Conservation (phyloP, 1,139 yeast genomes). For the Debaryomycetaceae sp. region DNA sequence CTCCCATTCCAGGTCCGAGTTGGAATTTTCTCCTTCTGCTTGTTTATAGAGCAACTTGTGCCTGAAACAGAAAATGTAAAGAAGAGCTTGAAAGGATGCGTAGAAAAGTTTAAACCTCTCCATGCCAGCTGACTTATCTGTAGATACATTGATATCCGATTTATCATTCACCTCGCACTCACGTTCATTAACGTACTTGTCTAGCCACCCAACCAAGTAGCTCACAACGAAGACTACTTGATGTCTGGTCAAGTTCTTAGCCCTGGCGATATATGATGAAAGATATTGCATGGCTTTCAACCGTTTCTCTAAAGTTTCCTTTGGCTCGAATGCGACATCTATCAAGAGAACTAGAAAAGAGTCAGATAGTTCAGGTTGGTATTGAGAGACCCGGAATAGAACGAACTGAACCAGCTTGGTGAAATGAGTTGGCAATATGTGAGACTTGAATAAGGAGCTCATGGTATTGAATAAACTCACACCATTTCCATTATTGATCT, state of each 20-base stretch:
- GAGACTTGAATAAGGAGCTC: slow-evolving; percentile 73
- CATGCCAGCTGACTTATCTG: slow-evolving; percentile 51
- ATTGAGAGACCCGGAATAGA: slow-evolving; percentile 77
- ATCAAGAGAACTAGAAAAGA: slow-evolving; percentile 78
- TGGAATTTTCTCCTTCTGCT: slow-evolving; percentile 8
- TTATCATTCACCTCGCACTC: slow-evolving; percentile 60
- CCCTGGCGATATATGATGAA: slow-evolving; percentile 88
- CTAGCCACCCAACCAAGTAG: slow-evolving; percentile 79
- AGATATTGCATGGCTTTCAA: slow-evolving; percentile 89
- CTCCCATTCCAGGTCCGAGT: slow-evolving; percentile 59
- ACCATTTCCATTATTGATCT: slow-evolving; percentile 59
- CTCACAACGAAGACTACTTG: slow-evolving; percentile 79
- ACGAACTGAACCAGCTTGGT: slow-evolving; percentile 87
- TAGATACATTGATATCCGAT: slow-evolving; percentile 3
- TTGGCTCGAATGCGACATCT: slow-evolving; percentile 71
- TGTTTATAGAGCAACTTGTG: slow-evolving; percentile 53
- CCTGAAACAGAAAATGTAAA: slow-evolving; percentile 90
- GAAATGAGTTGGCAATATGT: slow-evolving; percentile 86
- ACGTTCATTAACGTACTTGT: slow-evolving; percentile 74
- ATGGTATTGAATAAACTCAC: slow-evolving; percentile 74
- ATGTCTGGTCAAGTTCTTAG: slow-evolving; percentile 62
- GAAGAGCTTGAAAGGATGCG: slow-evolving; percentile 87
- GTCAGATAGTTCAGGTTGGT: slow-evolving; percentile 78
- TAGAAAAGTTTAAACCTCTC: slow-evolving; percentile 82
- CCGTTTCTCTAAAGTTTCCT: slow-evolving; percentile 68